Percentiles rank a stretch among this genome's conserved stretches.
These are phyloP conservation scores for Aspergillus sp. DNA, from an alignment of 2,329 filamentous ascomycete genomes.

Conservation along the genomic window DNA sequence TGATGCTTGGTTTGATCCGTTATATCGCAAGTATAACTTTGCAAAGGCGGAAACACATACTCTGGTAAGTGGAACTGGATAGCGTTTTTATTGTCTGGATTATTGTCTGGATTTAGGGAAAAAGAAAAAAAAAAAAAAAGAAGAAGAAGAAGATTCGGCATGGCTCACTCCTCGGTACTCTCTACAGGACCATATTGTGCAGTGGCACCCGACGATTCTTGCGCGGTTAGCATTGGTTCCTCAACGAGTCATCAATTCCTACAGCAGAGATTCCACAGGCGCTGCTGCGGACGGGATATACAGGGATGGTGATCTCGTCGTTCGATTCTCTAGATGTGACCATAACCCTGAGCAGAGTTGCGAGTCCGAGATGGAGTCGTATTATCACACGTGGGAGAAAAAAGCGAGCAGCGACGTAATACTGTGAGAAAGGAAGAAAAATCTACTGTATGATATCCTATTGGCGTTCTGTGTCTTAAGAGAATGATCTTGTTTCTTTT, in stretches of 20 bases:
- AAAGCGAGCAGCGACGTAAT: conserved; percentile 17
- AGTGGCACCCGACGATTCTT: conserved; percentile 95
- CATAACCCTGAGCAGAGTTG: conserved; percentile 52
- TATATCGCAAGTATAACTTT: conserved; percentile 92
- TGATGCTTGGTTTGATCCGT: conserved; percentile 91
- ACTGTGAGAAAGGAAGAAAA: background rate
- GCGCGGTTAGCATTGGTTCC: conserved; percentile 85
- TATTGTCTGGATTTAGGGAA: background rate
- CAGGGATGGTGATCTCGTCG: conserved; percentile 74
- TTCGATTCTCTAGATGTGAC: conserved; percentile 69
- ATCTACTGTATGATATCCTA: no score
- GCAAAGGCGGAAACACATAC: conserved; percentile 90
- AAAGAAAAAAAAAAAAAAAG: no score
- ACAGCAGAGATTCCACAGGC: conserved; percentile 45
- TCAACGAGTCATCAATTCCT: conserved; percentile 74
- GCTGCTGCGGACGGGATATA: conserved; percentile 53
- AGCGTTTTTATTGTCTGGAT: background rate
- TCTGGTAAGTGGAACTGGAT: conserved; percentile 51
- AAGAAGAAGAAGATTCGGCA: background rate
- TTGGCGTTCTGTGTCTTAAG: no score
- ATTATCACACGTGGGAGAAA: conserved; percentile 37
- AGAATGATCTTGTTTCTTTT: background rate
- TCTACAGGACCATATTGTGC: conserved; percentile 69
- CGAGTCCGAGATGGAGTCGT: conserved; percentile 59
- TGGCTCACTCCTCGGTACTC: conserved; percentile 19